Percentiles rank a stretch among this genome's conserved stretches.
Conservation (phyloP, 1,284 basidiomycete genomes). For the Ceratobasidium sp. region DNA sequence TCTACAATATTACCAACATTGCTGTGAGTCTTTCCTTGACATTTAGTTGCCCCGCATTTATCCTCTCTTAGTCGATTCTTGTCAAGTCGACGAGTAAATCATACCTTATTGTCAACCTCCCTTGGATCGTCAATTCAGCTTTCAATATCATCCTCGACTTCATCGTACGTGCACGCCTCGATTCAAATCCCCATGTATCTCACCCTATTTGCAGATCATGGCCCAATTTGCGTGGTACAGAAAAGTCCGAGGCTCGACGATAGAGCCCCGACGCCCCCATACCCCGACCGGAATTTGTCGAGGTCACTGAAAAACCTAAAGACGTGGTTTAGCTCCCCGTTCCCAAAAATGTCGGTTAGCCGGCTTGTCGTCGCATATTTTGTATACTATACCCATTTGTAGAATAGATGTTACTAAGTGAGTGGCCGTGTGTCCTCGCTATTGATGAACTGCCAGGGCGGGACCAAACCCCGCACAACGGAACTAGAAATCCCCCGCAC, state of each 20-base stretch:
- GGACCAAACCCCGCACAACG: no score
- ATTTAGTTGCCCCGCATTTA: not conserved
- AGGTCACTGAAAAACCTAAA: not conserved
- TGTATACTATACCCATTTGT: not conserved
- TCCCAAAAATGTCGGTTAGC: not conserved
- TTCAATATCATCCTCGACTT: slow-evolving; percentile 26
- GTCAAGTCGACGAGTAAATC: slow-evolving; percentile 12
- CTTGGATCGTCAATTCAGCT: slow-evolving; percentile 24
- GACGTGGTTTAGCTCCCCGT: not conserved
- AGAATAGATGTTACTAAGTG: not conserved
- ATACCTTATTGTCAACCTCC: slow-evolving; percentile 27
- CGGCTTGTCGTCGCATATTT: not conserved
- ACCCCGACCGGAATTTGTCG: not conserved
- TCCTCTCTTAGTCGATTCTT: slow-evolving; percentile 11
- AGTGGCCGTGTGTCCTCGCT: no score
- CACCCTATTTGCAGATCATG: slow-evolving; percentile 7
- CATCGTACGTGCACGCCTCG: not conserved
- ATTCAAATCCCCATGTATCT: not conserved
- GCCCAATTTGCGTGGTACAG: slow-evolving; percentile 21
- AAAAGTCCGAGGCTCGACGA: not conserved
- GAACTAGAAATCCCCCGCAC: no score
- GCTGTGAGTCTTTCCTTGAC: not conserved
- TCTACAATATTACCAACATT: slow-evolving; percentile 13
- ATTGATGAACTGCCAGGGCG: no score
- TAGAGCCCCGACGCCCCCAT: not conserved